Base-by-base conservation (phyloP, 2,329 filamentous ascomycete species). In the Capronia coronata region DNA sequence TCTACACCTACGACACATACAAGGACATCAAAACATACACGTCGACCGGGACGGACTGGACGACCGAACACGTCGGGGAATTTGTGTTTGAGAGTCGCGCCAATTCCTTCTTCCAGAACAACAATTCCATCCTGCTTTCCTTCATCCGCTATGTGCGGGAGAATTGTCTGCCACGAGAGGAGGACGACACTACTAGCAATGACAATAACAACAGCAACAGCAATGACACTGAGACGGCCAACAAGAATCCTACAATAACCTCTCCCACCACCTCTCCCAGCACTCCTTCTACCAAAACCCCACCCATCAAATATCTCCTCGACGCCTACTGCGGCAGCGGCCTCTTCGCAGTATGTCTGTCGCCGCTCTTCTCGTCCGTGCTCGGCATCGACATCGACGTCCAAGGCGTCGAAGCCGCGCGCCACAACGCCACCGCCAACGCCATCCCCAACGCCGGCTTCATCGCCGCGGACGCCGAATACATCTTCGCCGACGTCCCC, bases 41-140 rank as follows among this genome's bases (percentile, higher is more conserved):
- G 59, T 95, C 90, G 2, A 83, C 96, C 70, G 80, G 82, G 66
- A 94, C 91, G 58, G 84, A 79, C 57, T 86, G 77, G 43, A 83
- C 86, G 2, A 90, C 86, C 23, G 93, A 98, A 68, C 96, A 94
- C 69, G 79, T 98, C 55, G 87, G 84, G 63, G 72, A 82, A 67
- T 93, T 85, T 72, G 74, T 83, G 63, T 95, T 98, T 71, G 83
- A 83, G 66, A 97, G 94, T 71, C 87, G 86, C 2, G 93, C 93
- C 9, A 90, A 90, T 52, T 82, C 87, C 45, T 98, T 98, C 74
- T 98, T 98, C 79, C 93, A 98, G 66, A 98, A 98, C 76, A 98
- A 98, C 78, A 97, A 97, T 75, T 94, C 89, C 48, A 97, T 98
- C 69, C 83, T 98, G 19, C 82, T 87, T 23, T 71, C 74, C 13